phyloP scores from a whole-genome alignment of 805 yeast species.

The Yamadazyma olivae region DNA sequence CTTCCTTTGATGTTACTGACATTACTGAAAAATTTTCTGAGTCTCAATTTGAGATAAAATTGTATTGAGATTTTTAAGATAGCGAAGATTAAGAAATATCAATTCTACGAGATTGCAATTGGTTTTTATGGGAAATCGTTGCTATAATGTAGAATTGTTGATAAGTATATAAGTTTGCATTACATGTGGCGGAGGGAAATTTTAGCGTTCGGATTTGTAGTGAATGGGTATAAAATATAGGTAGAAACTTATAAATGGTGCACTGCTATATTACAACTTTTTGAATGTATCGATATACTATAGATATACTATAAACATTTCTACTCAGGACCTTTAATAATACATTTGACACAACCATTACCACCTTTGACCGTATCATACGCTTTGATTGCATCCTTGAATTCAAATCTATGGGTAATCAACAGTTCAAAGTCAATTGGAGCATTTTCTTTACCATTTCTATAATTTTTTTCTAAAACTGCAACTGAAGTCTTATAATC shows the following conservation, averaged over 20 bases:
- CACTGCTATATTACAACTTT: too few species aligned
- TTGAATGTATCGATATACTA: too few species aligned
- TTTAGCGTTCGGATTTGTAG: too few species aligned
- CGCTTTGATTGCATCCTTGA: conserved; percentile 72
- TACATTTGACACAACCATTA: conserved; percentile 68
- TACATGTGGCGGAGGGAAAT: too few species aligned
- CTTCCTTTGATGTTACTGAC: conserved; percentile 36
- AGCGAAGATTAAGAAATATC: background rate
- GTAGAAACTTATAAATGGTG: too few species aligned
- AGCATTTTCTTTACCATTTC: conserved; percentile 36
- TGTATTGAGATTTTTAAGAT: background rate
- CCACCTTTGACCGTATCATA: conserved; percentile 69
- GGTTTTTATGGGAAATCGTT: too few species aligned
- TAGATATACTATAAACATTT: too few species aligned
- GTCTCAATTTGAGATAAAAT: background rate
- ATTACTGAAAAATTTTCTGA: conserved; percentile 14
- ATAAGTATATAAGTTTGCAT: too few species aligned
- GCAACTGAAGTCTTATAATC: conserved; percentile 74
- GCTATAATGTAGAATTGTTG: too few species aligned
- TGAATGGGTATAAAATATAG: too few species aligned
- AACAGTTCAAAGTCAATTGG: conserved; percentile 60
- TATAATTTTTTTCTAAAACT: conserved; percentile 56
- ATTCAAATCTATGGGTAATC: conserved; percentile 71
- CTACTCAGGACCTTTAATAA: conserved; percentile 89
- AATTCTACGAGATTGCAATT: too few species aligned